Percentiles rank a stretch among this genome's conserved stretches.
Conservation (phyloP, 495 filamentous ascomycete genomes). For the Tuber microsphaerosporum region DNA sequence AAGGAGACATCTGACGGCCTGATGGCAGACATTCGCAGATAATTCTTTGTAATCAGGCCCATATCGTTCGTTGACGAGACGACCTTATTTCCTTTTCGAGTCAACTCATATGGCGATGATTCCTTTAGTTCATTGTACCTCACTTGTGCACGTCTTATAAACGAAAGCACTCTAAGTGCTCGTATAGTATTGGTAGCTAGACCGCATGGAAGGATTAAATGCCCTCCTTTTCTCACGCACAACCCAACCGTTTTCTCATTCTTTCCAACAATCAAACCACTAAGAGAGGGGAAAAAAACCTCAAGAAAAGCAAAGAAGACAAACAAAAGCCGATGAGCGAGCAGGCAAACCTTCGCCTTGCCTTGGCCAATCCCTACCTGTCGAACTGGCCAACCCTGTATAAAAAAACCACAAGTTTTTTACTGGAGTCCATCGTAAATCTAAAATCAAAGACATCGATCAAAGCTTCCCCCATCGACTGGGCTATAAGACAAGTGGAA, state of each 20-base stretch:
- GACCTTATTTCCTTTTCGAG: neutral
- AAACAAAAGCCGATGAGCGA: neutral
- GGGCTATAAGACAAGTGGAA: neutral
- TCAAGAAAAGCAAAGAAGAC: neutral
- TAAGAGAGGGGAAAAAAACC: neutral
- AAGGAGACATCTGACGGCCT: neutral
- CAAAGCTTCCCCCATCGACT: neutral
- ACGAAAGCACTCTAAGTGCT: neutral
- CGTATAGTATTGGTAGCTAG: no score
- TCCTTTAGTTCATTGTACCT: neutral
- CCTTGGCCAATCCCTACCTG: neutral
- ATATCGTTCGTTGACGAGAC: neutral
- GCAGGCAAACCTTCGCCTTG: neutral
- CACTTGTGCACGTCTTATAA: neutral
- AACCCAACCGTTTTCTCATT: neutral
- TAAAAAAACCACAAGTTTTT: neutral
- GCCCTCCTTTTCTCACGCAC: neutral
- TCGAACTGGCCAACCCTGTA: neutral
- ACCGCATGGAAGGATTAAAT: neutral
- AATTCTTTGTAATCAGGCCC: neutral
- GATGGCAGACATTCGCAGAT: neutral
- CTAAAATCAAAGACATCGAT: neutral
- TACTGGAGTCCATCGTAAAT: neutral
- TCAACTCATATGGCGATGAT: neutral
- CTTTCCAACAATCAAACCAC: neutral